Percentiles rank a stretch among this genome's conserved stretches.
Conservation (phyloP, 345 rosid species). For the Eucalyptus decipiens region DNA sequence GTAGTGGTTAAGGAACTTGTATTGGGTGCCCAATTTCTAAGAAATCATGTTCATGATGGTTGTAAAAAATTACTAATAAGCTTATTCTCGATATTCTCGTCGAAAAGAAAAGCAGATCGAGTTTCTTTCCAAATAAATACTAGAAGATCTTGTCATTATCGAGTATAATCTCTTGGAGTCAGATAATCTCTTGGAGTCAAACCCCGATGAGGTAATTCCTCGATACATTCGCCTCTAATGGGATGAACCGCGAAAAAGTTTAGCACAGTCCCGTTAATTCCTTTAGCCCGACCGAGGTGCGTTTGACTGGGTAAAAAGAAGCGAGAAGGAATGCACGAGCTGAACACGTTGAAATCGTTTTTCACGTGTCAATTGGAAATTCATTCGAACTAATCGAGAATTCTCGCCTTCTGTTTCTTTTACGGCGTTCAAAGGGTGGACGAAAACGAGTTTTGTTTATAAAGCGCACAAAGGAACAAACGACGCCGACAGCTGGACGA, state of each 20-base stretch:
- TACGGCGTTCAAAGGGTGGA: neutral
- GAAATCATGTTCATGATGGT: neutral
- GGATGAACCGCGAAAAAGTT: neutral
- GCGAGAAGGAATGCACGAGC: neutral
- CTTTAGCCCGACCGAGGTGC: neutral
- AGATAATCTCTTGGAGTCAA: neutral
- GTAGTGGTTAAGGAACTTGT: neutral
- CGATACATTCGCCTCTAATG: neutral
- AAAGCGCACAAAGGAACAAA: neutral
- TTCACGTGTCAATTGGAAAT: neutral
- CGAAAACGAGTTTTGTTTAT: neutral
- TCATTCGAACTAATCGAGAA: neutral
- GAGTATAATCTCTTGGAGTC: neutral
- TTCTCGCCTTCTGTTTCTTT: neutral
- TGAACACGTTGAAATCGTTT: neutral
- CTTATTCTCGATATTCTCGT: neutral
- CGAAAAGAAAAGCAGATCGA: neutral
- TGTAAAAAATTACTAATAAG: neutral
- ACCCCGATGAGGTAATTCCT: neutral
- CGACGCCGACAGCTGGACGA: neutral
- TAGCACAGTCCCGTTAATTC: neutral
- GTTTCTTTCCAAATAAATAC: neutral
- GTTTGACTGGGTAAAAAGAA: neutral
- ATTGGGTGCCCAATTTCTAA: neutral
- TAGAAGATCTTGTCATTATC: neutral